Evolutionary conservation across 257 asterid species (phyloP).

Genomic region (Rhazya stricta): DNA sequence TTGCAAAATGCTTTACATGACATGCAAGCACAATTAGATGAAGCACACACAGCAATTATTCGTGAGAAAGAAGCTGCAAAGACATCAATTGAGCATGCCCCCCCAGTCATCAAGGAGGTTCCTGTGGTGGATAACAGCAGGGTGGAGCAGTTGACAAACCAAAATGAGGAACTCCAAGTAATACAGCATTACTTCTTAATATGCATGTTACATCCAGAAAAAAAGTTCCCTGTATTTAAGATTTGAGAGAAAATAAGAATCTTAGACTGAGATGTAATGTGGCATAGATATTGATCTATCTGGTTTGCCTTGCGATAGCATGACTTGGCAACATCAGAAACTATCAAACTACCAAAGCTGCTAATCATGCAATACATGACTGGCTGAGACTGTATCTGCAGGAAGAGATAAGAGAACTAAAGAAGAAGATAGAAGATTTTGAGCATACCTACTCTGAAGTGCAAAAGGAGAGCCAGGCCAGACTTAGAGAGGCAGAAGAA

Average conservation of each 20-base stretch:
- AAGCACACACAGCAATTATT: conserved; percentile 63
- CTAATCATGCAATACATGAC: not conserved
- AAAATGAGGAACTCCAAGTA: conserved; percentile 77
- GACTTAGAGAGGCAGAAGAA: conserved; percentile 67
- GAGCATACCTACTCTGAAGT: conserved; percentile 50
- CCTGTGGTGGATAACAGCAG: conserved; percentile 71
- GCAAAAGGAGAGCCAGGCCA: conserved; percentile 56
- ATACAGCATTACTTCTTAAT: conserved; percentile 5
- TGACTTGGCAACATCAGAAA: not conserved
- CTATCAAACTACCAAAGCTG: not conserved
- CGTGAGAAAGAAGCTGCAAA: conserved; percentile 81
- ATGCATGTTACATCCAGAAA: conserved; percentile 1
- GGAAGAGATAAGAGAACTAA: conserved; percentile 60
- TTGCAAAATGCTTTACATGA: conserved; percentile 61
- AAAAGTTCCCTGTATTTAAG: not conserved
- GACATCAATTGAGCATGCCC: conserved; percentile 83
- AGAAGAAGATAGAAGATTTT: conserved; percentile 55
- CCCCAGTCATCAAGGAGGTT: conserved; percentile 87
- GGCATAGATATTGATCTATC: not conserved
- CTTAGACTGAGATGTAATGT: not conserved
- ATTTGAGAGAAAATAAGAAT: not conserved
- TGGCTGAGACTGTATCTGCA: conserved; percentile 27
- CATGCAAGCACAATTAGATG: conserved; percentile 59
- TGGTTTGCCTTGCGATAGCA: not conserved
- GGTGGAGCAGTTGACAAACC: conserved; percentile 67